Base-by-base conservation (phyloP, 2,329 filamentous ascomycete species). In the Claviceps maximensis region DNA sequence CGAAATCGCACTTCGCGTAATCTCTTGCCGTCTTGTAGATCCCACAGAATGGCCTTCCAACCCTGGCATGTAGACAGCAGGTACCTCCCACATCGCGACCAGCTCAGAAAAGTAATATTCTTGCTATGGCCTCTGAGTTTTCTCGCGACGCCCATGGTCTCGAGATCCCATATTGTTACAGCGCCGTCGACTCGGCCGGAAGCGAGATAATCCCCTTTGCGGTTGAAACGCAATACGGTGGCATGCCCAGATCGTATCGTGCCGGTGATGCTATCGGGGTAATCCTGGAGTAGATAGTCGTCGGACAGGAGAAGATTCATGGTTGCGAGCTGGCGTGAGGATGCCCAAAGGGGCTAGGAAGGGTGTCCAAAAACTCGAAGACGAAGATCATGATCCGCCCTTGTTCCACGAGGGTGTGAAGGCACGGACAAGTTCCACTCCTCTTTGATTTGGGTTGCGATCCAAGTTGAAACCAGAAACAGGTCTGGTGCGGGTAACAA, bases 41-140 rank as follows among this genome's bases (percentile, higher is more conserved):
- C 93, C 93, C 93, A 98, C 0, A 98, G 76, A 50, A 95, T 89
- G 57, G 87, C 90, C 69, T 94, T 95, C 87, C 91, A 97, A 63
- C 95, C 93, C 67, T 96, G 89, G 46, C 89, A 95, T 12, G 89
- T 87, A 54, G 89, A 95, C 54, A 98, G 79, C 51, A 98, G 76
- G 69, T 95, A 97, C 59, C 88, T 80, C 27, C 93, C 91, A 70
- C 89, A 88, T 61, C 85, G 79, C 51, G 91, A 96, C 93, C 93
- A 98, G 72, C 90, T 95, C 55, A 98, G 70, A 50, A 88, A 95
- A 61, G 95, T 91, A 54, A 98, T 90, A 65, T 93, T 91, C 64
- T 88, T 84, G 50, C 87, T 95, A 70, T 98, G 93, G 13, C 91
- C 93, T 58, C 89, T 83, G 58, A 98, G 75, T 71, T 97, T 98